A percentile compares a stretch with the other conserved stretches of the same genome.
Evolutionary conservation across 768 basidiomycete species (phyloP).

Genomic region (Trichaptum fuscoviolaceum): DNA sequence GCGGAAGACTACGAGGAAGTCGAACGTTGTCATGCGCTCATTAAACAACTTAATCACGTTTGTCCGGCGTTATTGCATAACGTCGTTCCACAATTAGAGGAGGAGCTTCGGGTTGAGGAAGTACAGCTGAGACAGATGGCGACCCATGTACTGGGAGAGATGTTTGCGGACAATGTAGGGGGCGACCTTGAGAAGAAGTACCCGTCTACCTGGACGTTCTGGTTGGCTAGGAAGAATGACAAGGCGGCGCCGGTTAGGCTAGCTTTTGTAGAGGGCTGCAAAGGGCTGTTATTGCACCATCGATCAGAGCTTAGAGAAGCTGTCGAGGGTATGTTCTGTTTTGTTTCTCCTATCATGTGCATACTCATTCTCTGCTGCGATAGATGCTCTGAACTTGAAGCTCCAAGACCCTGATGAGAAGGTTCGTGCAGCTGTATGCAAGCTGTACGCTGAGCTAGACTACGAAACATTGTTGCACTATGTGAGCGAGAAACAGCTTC

Average conservation of each 20-base stretch:
- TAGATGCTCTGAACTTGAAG: conserved; percentile 59
- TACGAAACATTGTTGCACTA: conserved; percentile 89
- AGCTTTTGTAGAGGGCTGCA: conserved; percentile 69
- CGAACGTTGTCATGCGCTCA: conserved; percentile 74
- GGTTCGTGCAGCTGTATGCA: conserved; percentile 81
- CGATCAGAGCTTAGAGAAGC: conserved; percentile 53
- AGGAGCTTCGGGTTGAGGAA: conserved; percentile 78
- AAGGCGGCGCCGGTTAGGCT: conserved; percentile 64
- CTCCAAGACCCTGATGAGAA: conserved; percentile 87
- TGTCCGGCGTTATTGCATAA: conserved; percentile 81
- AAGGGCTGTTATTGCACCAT: conserved; percentile 56
- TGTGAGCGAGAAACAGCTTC: conserved; percentile 58
- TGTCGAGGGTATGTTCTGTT: conserved; percentile 60
- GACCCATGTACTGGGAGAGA: conserved; percentile 83
- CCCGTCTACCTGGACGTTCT: conserved; percentile 78
- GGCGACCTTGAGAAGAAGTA: conserved; percentile 74
- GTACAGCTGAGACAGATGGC: conserved; percentile 67
- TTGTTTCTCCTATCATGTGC: background rate
- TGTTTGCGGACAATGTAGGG: conserved; percentile 69
- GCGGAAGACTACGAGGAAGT: conserved; percentile 68
- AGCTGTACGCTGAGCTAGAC: conserved; percentile 75
- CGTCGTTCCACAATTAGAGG: conserved; percentile 90
- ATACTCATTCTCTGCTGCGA: conserved; percentile 1
- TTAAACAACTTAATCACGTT: conserved; percentile 73
- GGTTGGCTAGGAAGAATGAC: conserved; percentile 78